Conservation (phyloP, 148 eudicot genomes). For the Hydrangea macrophylla region DNA sequence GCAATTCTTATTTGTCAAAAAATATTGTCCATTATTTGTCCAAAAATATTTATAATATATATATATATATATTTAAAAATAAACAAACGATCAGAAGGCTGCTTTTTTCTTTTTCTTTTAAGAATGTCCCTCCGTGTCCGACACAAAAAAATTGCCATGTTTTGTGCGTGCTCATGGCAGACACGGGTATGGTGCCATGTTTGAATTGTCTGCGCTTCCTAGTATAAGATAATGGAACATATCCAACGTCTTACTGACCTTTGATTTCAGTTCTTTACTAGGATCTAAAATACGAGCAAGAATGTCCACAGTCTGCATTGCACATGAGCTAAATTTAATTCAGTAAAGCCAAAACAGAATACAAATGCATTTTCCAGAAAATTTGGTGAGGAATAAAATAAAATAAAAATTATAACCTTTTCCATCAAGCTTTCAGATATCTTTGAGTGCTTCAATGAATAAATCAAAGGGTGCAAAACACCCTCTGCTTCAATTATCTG, state of each 20-base stretch:
- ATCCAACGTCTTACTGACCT: conserved; percentile 41
- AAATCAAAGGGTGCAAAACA: conserved; percentile 35
- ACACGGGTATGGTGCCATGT: too few species aligned
- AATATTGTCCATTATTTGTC: too few species aligned
- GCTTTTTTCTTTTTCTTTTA: too few species aligned
- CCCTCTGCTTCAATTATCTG: conserved; percentile 60
- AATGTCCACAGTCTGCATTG: conserved; percentile 61
- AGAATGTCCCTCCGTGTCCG: too few species aligned
- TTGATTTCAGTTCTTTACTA: conserved; percentile 58
- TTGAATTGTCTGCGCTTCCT: too few species aligned
- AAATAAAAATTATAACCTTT: conserved; percentile 37
- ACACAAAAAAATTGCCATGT: too few species aligned
- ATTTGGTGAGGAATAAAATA: not conserved
- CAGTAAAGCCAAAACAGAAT: conserved; percentile 1
- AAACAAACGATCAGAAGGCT: too few species aligned
- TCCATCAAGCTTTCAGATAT: conserved; percentile 35
- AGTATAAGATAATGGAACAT: too few species aligned
- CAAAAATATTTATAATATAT: too few species aligned
- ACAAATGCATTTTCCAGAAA: conserved; percentile 7
- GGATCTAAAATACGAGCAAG: conserved; percentile 78
- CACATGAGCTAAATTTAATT: not conserved
- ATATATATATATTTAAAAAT: too few species aligned
- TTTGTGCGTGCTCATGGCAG: too few species aligned
- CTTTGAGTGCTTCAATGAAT: conserved; percentile 44
- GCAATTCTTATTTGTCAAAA: too few species aligned